Base-by-base conservation (phyloP, 2,329 filamentous ascomycete genomes). In the Echinosphaeria canescens region DNA sequence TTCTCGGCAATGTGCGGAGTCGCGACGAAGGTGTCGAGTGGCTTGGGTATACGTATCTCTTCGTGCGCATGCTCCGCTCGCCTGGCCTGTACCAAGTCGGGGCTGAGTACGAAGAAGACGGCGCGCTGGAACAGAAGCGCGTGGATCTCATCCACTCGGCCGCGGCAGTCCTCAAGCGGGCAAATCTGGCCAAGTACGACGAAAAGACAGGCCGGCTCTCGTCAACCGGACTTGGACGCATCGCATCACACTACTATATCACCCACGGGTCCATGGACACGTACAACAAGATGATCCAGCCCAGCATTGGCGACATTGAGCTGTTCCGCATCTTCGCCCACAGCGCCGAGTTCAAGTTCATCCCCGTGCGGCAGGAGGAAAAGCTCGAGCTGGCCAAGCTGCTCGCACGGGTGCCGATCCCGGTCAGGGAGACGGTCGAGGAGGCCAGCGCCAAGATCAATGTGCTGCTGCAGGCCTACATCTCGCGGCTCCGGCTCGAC, bases 361-460 rank as follows among this genome's bases (percentile, higher is more conserved):
- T 98, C 23, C 88, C 88, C 2, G 85, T 98, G 19, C 75, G 88
- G 23, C 84, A 93, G 42, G 88, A 98, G 40, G 88, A 98, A 56
- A 95, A 95, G 55, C 59, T 98, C 17, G 88, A 98, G 49, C 60
- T 98, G 28, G 82, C 82, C 5, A 93, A 95, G 47, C 59, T 98
- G 17, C 60, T 98, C 13, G 75, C 75, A 8, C 67, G 78, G 36
- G 88, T 98, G 1, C 88, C 88, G 2, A 82, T 98, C 29, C 88
- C 88, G 4, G 82, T 98, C 38, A 98, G 98, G 50, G 88, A 98
- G 51, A 81, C 81, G 38, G 84, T 95, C 27, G 88, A 98, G 44
- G 88, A 98, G 50, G 74, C 88, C 2, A 82, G 92, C 36, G 82
- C 84, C 31, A 98, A 98, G 57, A 93, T 98, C 51, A 98, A 98